Evolutionary conservation across 495 filamentous ascomycete species (phyloP).

Genomic region (Aspergillus nanangensis): DNA sequence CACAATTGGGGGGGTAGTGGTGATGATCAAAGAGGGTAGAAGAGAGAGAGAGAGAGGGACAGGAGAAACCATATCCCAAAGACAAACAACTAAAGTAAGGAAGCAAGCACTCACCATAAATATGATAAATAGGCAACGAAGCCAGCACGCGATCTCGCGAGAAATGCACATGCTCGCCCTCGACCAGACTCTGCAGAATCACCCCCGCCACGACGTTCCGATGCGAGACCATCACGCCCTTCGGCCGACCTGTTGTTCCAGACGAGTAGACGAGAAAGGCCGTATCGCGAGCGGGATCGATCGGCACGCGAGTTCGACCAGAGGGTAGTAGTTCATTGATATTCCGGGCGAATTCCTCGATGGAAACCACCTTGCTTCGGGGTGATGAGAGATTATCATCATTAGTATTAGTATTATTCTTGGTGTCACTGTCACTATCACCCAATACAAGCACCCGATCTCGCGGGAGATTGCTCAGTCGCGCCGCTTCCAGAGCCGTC

Average conservation of each 20-base stretch:
- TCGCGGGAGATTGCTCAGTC: background rate
- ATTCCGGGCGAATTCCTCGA: too few species aligned
- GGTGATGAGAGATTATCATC: too few species aligned
- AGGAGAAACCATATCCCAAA: background rate
- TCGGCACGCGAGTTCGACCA: slow-evolving; percentile 26
- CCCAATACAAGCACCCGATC: slow-evolving; percentile 26
- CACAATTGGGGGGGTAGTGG: background rate
- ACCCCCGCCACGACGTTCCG: slow-evolving; percentile 65
- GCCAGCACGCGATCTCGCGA: slow-evolving; percentile 60
- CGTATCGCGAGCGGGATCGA: slow-evolving; percentile 28
- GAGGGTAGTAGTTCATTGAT: background rate
- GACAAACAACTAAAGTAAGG: background rate
- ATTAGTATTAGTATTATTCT: too few species aligned
- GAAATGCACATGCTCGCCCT: slow-evolving; percentile 47
- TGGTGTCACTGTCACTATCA: background rate
- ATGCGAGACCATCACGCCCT: slow-evolving; percentile 71
- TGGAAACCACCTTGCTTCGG: too few species aligned
- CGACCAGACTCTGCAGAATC: slow-evolving; percentile 42
- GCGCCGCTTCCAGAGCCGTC: slow-evolving; percentile 54
- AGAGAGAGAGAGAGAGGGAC: background rate
- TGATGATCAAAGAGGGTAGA: too few species aligned
- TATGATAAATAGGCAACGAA: slow-evolving; percentile 79
- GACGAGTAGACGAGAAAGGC: slow-evolving; percentile 70
- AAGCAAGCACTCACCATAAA: slow-evolving; percentile 51
- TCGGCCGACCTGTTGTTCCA: slow-evolving; percentile 76